Evolutionary conservation across 345 rosid genomes (phyloP).

Genomic region (Salix exigua): DNA sequence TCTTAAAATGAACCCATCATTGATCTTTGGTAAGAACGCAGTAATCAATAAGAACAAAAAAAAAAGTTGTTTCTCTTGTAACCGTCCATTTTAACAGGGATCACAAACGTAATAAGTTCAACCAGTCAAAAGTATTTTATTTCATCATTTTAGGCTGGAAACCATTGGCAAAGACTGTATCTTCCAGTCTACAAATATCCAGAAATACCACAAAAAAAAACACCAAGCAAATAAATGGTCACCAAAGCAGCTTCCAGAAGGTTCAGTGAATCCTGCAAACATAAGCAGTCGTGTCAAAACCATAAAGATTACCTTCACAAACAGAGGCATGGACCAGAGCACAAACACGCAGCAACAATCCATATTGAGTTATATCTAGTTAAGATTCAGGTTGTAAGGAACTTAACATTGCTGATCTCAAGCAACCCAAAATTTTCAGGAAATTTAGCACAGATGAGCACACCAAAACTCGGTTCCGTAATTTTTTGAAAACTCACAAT

Average conservation of each 20-base stretch:
- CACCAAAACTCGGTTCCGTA: too few relatives aligned
- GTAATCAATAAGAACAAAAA: not conserved
- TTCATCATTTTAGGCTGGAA: slow-evolving; percentile 13
- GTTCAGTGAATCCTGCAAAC: slow-evolving; percentile 24
- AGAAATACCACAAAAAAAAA: slow-evolving; percentile 12
- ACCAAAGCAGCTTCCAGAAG: slow-evolving; percentile 11
- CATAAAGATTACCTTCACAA: not conserved
- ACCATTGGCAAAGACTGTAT: slow-evolving; percentile 15
- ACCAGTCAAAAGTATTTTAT: slow-evolving; percentile 17
- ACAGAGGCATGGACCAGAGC: not conserved
- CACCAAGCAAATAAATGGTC: slow-evolving; percentile 11
- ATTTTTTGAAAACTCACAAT: not conserved
- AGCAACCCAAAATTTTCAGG: not conserved
- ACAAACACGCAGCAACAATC: not conserved
- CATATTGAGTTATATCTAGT: not conserved
- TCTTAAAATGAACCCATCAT: not conserved
- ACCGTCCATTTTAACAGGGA: not conserved
- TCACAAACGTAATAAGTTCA: not conserved
- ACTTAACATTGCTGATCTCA: not conserved
- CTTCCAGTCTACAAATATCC: slow-evolving; percentile 14
- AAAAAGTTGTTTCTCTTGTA: not conserved
- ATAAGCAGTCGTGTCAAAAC: not conserved
- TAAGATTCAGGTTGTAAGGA: not conserved
- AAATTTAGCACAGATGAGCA: not conserved
- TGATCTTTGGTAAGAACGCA: not conserved